These are phyloP conservation scores for Aspergillus cejpii DNA, from an alignment of 2,329 filamentous ascomycete species.

Conservation along the genomic window DNA sequence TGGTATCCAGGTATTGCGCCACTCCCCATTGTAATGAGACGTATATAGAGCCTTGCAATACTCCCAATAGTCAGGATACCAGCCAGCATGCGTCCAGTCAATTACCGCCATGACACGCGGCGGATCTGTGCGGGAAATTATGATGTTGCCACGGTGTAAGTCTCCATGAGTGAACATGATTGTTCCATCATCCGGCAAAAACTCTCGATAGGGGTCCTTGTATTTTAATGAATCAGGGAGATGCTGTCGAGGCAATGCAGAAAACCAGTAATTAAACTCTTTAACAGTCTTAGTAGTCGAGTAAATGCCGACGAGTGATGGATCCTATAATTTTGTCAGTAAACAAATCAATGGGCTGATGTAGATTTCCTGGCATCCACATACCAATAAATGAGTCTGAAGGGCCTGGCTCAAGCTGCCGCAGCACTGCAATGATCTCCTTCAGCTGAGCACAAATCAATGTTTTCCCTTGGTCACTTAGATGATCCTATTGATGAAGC, in stretches of 20 bases:
- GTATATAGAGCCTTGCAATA: conserved; percentile 30
- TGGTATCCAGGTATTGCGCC: too few relatives aligned
- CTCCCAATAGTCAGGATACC: conserved; percentile 33
- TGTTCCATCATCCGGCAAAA: conserved; percentile 22
- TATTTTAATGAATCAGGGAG: conserved; percentile 7
- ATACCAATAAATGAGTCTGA: conserved; percentile 20
- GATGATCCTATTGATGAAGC: conserved; percentile 19
- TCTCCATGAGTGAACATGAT: conserved; percentile 34
- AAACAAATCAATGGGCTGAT: not conserved
- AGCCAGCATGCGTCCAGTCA: conserved; percentile 29
- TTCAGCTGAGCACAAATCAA: conserved; percentile 16
- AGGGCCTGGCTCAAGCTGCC: conserved; percentile 16
- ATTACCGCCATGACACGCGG: conserved; percentile 22
- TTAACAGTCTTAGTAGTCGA: conserved; percentile 17
- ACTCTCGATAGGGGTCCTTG: conserved; percentile 16
- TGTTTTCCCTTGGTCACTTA: conserved; percentile 9
- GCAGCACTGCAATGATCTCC: conserved; percentile 15
- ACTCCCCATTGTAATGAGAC: conserved; percentile 5
- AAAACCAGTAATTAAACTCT: conserved; percentile 26
- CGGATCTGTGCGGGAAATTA: conserved; percentile 20
- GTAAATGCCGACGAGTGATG: conserved; percentile 10
- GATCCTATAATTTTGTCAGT: conserved; percentile 14
- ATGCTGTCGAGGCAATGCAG: conserved; percentile 14
- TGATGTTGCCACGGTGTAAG: conserved; percentile 29
- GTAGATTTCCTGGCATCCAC: not conserved